Base-by-base conservation (phyloP, 2,329 filamentous ascomycete species). In the Fusarium lyarnte region DNA sequence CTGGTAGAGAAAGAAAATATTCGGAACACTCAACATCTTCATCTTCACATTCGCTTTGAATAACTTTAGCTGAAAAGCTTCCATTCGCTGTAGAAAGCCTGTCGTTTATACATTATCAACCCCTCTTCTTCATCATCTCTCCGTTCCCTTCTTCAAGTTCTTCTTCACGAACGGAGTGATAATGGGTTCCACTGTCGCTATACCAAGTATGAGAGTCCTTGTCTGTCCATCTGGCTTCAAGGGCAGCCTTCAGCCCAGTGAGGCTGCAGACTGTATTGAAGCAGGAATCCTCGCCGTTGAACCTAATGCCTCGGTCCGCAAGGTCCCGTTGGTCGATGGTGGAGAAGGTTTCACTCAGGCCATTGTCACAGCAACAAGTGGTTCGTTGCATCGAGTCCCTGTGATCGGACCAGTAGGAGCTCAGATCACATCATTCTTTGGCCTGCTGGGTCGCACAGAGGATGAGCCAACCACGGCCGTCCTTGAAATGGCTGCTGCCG, bases 181-280 rank as follows among this genome's bases (percentile, higher is more conserved):
- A 33, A 71, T 70, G 46, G 43, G 39, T 31, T 57, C 53, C 21
- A 27, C 25, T 8, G 7, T 27, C 17, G 33, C 43, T 10, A 55
- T 23, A 16, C 51, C 67, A 52, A 68, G 60, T 21, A 79, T 81
- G 72, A 74, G 73, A 23, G 68, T 88, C 29, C 81, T 88, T 53
- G 81, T 88, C 41, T 85, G 84, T 21, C 86, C 87, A 0, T 87
- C 86, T 1, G 86, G 86, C 5, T 88, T 88, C 81, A 88, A 88
- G 65, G 86, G 87, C 31, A 87, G 85, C 53, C 82, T 88, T 7
- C 81, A 84, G 21, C 85, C 86, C 6, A 79, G 83, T 19, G 79
- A 80, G n/a, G 86, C 85, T 3, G 86, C 86, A 1, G 81, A 85
- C 62, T 86, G 85, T 60, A 88, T 88, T 61, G 84, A 86, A 71